A percentile compares a stretch with the other conserved stretches of the same genome.
Evolutionary conservation across 2,329 filamentous ascomycete species (phyloP).

Genomic region (Pezicula carpinea): DNA sequence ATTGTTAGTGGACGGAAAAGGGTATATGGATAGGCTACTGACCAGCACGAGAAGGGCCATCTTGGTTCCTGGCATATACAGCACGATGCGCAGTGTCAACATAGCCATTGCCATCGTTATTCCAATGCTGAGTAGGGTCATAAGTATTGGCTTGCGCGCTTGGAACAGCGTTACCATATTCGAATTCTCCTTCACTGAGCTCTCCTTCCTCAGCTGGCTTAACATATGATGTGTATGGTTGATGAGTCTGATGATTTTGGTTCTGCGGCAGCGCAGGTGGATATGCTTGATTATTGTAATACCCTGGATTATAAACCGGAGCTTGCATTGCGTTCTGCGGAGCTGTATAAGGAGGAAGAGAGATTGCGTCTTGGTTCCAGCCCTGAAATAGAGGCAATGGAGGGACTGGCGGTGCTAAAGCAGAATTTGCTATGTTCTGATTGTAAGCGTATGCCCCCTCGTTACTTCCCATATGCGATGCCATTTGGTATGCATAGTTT

Average conservation of each 20-base stretch:
- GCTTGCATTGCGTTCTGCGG: slow-evolving; percentile 13
- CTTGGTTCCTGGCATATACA: slow-evolving; percentile 14
- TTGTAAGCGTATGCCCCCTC: slow-evolving; percentile 26
- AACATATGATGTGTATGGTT: slow-evolving; percentile 11
- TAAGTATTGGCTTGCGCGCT: slow-evolving; percentile 11
- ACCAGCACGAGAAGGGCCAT: slow-evolving; percentile 17
- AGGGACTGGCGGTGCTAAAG: slow-evolving; percentile 21
- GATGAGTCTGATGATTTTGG: slow-evolving; percentile 15
- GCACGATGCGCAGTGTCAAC: slow-evolving; percentile 18
- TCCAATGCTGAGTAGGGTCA: slow-evolving; percentile 25
- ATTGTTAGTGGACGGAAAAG: slow-evolving; percentile 1
- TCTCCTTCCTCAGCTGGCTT: slow-evolving; percentile 65
- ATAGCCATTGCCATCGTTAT: slow-evolving; percentile 18
- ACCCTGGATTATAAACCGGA: slow-evolving; percentile 12
- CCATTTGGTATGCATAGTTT: slow-evolving; percentile 15
- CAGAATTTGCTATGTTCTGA: slow-evolving; percentile 16
- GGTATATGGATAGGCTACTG: slow-evolving; percentile 2
- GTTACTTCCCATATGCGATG: slow-evolving; percentile 19
- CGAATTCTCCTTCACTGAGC: slow-evolving; percentile 63
- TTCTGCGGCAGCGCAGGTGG: not conserved
- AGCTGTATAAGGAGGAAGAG: slow-evolving; percentile 19
- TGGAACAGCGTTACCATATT: slow-evolving; percentile 35
- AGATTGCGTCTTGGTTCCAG: slow-evolving; percentile 25
- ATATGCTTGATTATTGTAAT: slow-evolving; percentile 17
- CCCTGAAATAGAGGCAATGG: slow-evolving; percentile 26